Base-by-base conservation (phyloP, 2,329 filamentous ascomycete species). In the Exophiala sp. region DNA sequence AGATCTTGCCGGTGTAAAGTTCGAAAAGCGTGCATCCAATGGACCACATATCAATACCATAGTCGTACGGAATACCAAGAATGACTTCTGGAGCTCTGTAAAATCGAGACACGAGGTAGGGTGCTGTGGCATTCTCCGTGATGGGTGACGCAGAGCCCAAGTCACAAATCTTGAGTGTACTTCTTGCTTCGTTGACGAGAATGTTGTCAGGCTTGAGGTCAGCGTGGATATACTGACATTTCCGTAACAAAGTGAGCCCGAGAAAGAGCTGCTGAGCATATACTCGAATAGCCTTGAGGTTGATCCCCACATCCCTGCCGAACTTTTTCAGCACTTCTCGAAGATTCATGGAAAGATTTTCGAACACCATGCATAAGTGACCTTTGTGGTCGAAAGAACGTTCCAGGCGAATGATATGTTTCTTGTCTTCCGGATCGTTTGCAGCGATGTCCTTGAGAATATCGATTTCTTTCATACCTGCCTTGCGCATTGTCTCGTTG, bases 171-270 rank as follows among this genome's bases (percentile, higher is more conserved):
- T 98, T 98, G 63, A 98, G 79, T 22, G 88, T 70, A 59, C 85
- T 95, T 52, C 86, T 83, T 52, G 76, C 81, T 58, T 95, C 88
- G 60, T 91, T 93, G 59, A 91, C 89, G 62, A 98, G 73, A 50
- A 98, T 91, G 62, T 98, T 98, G 78, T 98, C 93, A 7, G 93
- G 93, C 70, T 98, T 98, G 61, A 98, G 69, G 74, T 98, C 93
- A 11, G 91, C 90, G 66, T 98, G 93, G 45, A 98, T 80, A 65
- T 98, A 88, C 67, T 89, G 89, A 72, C 87, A 94, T 65, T 88
- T 91, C 61, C 88, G 85, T 73, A 98, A 80, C 62, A 96, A 83
- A 61, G 83, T 85, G 45, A 98, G 72, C 1, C 88, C 88, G 22
- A 94, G 76, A 66, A 98, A 96, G 67, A 95, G 95, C 69, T 98